Conservation (phyloP, 306 rosid genomes). For the Rosa rugosa region DNA sequence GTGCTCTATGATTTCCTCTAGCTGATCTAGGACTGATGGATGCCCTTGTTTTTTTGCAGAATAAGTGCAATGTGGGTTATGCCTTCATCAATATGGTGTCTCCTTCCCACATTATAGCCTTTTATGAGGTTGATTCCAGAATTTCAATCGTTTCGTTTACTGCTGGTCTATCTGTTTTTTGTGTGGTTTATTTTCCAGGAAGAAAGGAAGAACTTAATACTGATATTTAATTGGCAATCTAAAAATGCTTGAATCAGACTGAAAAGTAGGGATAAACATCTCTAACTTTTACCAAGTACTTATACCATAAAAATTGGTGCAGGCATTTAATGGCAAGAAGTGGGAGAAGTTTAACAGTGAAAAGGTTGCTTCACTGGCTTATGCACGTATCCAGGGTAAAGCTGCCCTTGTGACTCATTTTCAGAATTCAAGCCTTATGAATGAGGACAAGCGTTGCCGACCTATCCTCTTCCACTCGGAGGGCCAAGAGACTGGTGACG, state of each 20-base stretch:
- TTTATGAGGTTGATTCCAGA: constrained; percentile 62
- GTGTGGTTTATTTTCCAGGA: background rate
- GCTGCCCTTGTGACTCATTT: constrained; percentile 89
- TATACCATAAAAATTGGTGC: constrained; percentile 23
- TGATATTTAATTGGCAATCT: background rate
- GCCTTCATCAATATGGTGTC: constrained; percentile 98
- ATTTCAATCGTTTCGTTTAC: background rate
- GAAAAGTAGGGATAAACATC: background rate
- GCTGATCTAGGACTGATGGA: constrained; percentile 26
- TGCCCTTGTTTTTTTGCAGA: constrained; percentile 50
- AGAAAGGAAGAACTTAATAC: background rate
- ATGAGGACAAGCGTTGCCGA: constrained; percentile 91
- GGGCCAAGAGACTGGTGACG: constrained; percentile 73
- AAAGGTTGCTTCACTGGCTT: constrained; percentile 90
- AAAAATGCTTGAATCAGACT: background rate
- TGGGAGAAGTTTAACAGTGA: constrained; percentile 96
- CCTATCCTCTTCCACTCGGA: constrained; percentile 89
- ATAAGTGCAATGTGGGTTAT: constrained; percentile 96
- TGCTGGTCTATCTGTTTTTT: background rate
- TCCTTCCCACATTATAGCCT: constrained; percentile 74
- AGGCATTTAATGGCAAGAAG: constrained; percentile 92
- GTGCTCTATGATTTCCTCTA: constrained; percentile 1
- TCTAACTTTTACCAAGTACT: background rate
- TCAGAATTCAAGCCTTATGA: constrained; percentile 92
- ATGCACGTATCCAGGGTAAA: constrained; percentile 94